phyloP scores from a whole-genome alignment of 495 filamentous ascomycete species.

The Penicillium atrosanguineum region DNA sequence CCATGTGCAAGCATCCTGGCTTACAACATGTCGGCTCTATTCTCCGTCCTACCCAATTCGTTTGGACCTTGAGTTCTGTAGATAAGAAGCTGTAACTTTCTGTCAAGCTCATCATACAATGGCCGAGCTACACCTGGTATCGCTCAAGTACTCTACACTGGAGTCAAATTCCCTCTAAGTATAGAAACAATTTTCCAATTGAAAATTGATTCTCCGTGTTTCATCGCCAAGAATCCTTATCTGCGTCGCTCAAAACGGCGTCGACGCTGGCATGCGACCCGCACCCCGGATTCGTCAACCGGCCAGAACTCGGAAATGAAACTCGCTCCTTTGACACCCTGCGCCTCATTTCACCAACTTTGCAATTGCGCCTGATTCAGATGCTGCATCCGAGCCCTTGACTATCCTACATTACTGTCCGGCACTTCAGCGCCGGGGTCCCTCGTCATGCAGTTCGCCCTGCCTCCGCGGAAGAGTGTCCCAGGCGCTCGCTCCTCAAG shows the following conservation, averaged over 20 bases:
- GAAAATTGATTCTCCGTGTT: too few relatives aligned
- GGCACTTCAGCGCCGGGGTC: conserved; percentile 21
- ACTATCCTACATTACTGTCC: conserved; percentile 1
- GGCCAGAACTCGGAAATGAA: conserved; percentile 7
- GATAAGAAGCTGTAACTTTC: too few relatives aligned
- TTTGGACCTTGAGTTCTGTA: too few relatives aligned
- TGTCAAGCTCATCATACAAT: too few relatives aligned
- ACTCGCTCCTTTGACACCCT: not conserved
- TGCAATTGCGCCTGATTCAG: not conserved
- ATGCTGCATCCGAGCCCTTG: conserved; percentile 18
- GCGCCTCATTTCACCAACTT: not conserved
- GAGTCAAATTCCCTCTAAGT: too few relatives aligned
- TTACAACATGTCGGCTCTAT: too few relatives aligned
- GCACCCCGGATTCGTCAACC: conserved; percentile 14
- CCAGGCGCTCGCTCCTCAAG: conserved; percentile 58
- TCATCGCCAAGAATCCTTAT: not conserved
- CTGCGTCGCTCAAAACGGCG: conserved; percentile 5
- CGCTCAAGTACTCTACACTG: too few relatives aligned
- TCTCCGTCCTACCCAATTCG: too few relatives aligned
- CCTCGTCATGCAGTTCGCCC: conserved; percentile 80
- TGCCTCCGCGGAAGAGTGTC: conserved; percentile 77
- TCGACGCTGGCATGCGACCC: conserved; percentile 11
- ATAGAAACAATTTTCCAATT: too few relatives aligned
- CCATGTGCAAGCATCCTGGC: too few relatives aligned
- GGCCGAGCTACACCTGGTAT: too few relatives aligned